Evolutionary conservation across 2,329 filamentous ascomycete genomes (phyloP).

Genomic region (Purpureocillium lavendulum): DNA sequence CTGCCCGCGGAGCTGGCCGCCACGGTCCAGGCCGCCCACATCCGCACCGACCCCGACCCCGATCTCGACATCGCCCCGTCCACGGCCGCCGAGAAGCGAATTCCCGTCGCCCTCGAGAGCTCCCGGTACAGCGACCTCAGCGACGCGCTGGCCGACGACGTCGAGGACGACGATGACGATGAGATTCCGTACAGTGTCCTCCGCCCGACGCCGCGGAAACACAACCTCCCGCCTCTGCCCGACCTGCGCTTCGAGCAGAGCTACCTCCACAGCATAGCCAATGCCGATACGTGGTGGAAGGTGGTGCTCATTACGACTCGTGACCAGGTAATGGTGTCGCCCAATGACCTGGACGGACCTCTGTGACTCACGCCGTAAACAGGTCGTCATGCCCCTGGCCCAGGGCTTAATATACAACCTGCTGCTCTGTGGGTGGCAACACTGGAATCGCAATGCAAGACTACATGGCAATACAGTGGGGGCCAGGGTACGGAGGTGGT

Average conservation of each 20-base stretch:
- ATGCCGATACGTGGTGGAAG: conserved; percentile 70
- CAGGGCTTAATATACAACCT: conserved; percentile 90
- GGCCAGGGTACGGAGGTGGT: conserved; percentile 77
- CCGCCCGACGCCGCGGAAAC: conserved; percentile 37
- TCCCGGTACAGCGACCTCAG: conserved; percentile 13
- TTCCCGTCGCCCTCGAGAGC: conserved; percentile 17
- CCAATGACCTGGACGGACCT: no score
- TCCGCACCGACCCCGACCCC: conserved; percentile 64
- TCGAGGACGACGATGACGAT: conserved; percentile 46
- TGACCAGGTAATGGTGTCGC: conserved; percentile 62
- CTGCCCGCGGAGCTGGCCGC: conserved; percentile 63
- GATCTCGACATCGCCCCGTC: conserved; percentile 72
- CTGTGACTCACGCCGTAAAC: conserved; percentile 4
- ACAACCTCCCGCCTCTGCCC: conserved; percentile 57
- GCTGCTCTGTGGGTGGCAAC: conserved; percentile 75
- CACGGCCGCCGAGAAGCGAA: conserved; percentile 57
- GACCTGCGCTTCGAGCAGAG: conserved; percentile 97
- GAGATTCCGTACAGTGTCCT: conserved; percentile 63
- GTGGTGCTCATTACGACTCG: conserved; percentile 77
- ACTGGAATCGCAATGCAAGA: conserved; percentile 75
- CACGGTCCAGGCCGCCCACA: conserved; percentile 71
- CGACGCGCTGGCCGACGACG: conserved; percentile 23
- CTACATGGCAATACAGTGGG: conserved; percentile 71
- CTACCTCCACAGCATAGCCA: conserved; percentile 82
- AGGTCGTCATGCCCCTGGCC: conserved; percentile 78